These are phyloP conservation scores for Theobroma cacao DNA, from an alignment of 345 rosid genomes.

Conservation along the genomic window DNA sequence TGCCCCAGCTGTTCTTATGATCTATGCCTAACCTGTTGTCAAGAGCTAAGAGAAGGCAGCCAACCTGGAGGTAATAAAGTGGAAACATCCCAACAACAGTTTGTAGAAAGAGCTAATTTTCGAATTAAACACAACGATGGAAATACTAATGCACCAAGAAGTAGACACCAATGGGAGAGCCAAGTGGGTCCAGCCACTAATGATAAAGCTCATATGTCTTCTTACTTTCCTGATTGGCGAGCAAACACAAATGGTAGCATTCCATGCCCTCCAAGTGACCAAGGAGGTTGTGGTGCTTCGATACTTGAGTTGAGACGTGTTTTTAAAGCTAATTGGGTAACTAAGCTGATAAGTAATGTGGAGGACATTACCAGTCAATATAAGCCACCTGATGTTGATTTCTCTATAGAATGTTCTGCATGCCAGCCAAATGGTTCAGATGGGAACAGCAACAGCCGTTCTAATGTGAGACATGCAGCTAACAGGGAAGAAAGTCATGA, in stretches of 20 bases:
- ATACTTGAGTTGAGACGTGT: constrained; percentile 49
- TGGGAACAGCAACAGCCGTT: constrained; percentile 4
- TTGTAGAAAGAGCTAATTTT: constrained; percentile 21
- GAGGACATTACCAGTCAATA: constrained; percentile 42
- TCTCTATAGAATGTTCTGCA: constrained; percentile 36
- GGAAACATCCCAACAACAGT: constrained; percentile 22
- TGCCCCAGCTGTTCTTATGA: constrained; percentile 52
- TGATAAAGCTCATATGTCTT: neutral
- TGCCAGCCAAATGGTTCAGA: constrained; percentile 21
- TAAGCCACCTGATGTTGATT: constrained; percentile 29
- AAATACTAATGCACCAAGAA: constrained; percentile 6
- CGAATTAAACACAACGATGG: constrained; percentile 14
- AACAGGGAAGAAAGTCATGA: constrained; percentile 34
- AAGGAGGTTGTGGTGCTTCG: constrained; percentile 59
- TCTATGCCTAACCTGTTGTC: constrained; percentile 53
- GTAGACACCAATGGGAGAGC: constrained; percentile 15
- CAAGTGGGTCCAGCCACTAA: neutral
- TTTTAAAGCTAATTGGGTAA: constrained; percentile 42
- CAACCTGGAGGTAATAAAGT: constrained; percentile 21
- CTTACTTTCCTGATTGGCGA: constrained; percentile 32
- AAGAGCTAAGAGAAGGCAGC: constrained; percentile 37
- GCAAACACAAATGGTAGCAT: constrained; percentile 47
- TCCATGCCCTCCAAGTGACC: constrained; percentile 56
- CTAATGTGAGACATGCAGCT: constrained; percentile 45
- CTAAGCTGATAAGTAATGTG: constrained; percentile 37